A percentile compares a stretch with the other conserved stretches of the same genome.
These are phyloP conservation scores for Aspergillus glaucus DNA, from an alignment of 2,329 filamentous ascomycete species.

Conservation along the genomic window DNA sequence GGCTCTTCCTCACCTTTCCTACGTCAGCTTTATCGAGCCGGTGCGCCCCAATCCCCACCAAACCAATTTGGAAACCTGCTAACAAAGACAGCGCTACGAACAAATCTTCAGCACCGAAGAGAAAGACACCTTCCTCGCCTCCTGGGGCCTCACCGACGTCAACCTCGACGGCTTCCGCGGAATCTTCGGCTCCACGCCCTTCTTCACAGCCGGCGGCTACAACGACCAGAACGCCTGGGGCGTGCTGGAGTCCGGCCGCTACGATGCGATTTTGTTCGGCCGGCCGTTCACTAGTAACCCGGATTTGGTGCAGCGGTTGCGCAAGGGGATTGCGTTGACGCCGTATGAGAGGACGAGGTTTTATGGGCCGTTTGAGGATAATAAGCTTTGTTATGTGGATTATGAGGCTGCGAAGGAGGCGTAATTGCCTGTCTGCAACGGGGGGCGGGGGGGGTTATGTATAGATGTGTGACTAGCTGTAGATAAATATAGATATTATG, in stretches of 20 bases:
- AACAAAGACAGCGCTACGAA: slow-evolving; percentile 38
- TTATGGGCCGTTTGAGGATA: slow-evolving; percentile 36
- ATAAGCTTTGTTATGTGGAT: slow-evolving; percentile 24
- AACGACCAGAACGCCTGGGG: slow-evolving; percentile 47
- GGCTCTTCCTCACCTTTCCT: slow-evolving; percentile 40
- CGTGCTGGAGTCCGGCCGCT: slow-evolving; percentile 42
- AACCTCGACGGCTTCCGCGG: slow-evolving; percentile 44
- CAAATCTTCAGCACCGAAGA: slow-evolving; percentile 46
- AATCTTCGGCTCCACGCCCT: slow-evolving; percentile 49
- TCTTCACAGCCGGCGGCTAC: slow-evolving; percentile 53
- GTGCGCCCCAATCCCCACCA: slow-evolving; percentile 7
- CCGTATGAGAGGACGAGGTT: slow-evolving; percentile 42
- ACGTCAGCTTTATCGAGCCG: slow-evolving; percentile 53
- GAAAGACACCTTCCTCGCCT: slow-evolving; percentile 45
- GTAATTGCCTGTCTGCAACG: no score
- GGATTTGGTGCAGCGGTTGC: slow-evolving; percentile 42
- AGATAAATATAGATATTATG: no score
- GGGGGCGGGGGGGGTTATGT: no score
- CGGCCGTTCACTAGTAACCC: slow-evolving; percentile 47
- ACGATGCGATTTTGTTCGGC: slow-evolving; percentile 45
- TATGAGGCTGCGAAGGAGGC: slow-evolving; percentile 15
- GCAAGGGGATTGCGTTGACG: slow-evolving; percentile 34
- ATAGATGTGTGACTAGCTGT: no score
- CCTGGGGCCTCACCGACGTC: slow-evolving; percentile 43
- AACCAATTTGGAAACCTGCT: neutral